Evolutionary conservation across 257 asterid species (phyloP).

Genomic region (Plantago ovata): DNA sequence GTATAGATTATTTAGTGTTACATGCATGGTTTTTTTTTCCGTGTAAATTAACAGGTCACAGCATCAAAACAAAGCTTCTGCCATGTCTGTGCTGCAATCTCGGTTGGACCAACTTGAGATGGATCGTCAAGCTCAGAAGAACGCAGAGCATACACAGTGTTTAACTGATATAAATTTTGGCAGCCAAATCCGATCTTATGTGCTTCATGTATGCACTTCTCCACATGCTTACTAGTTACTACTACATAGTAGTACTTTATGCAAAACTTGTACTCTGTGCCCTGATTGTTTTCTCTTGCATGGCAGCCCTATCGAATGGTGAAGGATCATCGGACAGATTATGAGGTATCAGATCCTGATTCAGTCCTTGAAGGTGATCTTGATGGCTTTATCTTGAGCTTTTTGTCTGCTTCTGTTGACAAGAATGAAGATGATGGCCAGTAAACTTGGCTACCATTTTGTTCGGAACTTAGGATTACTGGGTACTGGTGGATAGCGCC

Average conservation of each 20-base stretch:
- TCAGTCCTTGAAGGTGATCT: slow-evolving; percentile 84
- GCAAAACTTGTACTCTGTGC: not conserved
- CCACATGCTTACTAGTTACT: slow-evolving; percentile 1
- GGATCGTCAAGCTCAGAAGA: slow-evolving; percentile 73
- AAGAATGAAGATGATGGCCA: slow-evolving; percentile 35
- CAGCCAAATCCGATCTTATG: slow-evolving; percentile 90
- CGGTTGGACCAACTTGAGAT: slow-evolving; percentile 92
- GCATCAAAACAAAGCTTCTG: slow-evolving; percentile 91
- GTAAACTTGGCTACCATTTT: slow-evolving; percentile 10
- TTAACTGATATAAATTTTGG: slow-evolving; percentile 88
- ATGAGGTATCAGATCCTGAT: slow-evolving; percentile 93
- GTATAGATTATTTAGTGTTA: not conserved
- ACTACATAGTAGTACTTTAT: too few relatives aligned
- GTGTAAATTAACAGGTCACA: slow-evolving; percentile 57
- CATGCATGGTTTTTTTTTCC: not conserved
- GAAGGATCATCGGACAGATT: slow-evolving; percentile 87
- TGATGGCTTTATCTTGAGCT: slow-evolving; percentile 80
- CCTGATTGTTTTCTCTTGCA: slow-evolving; percentile 7
- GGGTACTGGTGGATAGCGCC: too few relatives aligned
- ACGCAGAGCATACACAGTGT: slow-evolving; percentile 79
- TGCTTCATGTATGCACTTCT: slow-evolving; percentile 65
- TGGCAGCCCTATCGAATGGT: slow-evolving; percentile 96
- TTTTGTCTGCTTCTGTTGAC: slow-evolving; percentile 74
- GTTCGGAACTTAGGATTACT: too few relatives aligned
- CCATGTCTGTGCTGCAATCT: slow-evolving; percentile 94